Percentiles rank a stretch among this genome's conserved stretches.
Conservation (phyloP, 1,284 basidiomycete genomes). For the Cryptococcus sp. region DNA sequence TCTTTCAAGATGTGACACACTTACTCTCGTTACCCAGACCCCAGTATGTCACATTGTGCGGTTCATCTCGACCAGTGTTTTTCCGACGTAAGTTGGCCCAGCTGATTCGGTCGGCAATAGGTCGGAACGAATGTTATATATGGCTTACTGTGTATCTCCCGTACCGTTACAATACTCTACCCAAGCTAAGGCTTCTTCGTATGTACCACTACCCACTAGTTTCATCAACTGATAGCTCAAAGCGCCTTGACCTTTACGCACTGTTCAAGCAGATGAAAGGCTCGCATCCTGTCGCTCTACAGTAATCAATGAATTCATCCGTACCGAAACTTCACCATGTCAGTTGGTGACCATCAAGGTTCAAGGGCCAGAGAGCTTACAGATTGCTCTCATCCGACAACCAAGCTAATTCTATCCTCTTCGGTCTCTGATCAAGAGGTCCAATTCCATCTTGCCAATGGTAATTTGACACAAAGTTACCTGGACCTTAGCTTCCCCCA, state of each 20-base stretch:
- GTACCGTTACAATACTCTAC: conserved; percentile 62
- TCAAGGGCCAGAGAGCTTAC: neutral
- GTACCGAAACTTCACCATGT: conserved; percentile 53
- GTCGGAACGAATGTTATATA: neutral
- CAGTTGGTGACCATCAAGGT: neutral
- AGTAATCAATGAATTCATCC: conserved; percentile 51
- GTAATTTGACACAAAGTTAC: conserved; percentile 57
- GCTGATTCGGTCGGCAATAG: conserved; percentile 44
- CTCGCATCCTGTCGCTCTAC: conserved; percentile 46
- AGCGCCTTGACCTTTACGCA: conserved; percentile 7
- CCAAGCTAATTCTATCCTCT: conserved; percentile 62
- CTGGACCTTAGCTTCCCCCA: neutral
- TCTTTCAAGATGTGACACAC: neutral
- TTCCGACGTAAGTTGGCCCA: conserved; percentile 59
- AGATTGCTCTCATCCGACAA: conserved; percentile 59
- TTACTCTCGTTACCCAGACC: conserved; percentile 45
- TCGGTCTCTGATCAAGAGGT: conserved; percentile 54
- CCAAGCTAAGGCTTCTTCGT: conserved; percentile 63
- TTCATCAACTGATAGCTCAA: conserved; percentile 1
- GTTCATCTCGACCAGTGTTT: conserved; percentile 58
- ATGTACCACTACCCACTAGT: conserved; percentile 57
- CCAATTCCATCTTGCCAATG: conserved; percentile 65
- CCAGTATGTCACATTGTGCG: conserved; percentile 55
- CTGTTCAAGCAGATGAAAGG: conserved; percentile 62
- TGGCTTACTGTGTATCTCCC: conserved; percentile 36